Percentiles rank a stretch among this genome's conserved stretches.
These are phyloP conservation scores for Vitellaria paradoxa DNA, from an alignment of 179 eudicot genomes.

Conservation along the genomic window DNA sequence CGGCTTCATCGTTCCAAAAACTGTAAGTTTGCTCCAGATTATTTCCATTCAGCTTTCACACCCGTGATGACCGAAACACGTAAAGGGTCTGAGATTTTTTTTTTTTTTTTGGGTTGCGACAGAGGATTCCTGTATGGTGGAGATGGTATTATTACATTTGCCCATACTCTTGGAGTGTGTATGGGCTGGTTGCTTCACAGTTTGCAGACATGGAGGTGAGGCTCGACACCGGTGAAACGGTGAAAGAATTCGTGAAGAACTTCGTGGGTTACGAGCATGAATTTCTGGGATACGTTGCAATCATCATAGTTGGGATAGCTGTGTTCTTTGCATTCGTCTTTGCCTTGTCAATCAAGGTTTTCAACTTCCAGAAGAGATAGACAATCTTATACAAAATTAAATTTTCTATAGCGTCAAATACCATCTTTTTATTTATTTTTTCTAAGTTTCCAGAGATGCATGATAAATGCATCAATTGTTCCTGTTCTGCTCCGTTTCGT, in stretches of 20 bases:
- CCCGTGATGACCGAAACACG: too few species aligned
- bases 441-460: too few species aligned
- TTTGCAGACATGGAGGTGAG: conserved; percentile 39
- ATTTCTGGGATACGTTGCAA: conserved; percentile 34
- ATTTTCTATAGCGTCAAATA: too few species aligned
- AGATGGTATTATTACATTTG: conserved; percentile 64
- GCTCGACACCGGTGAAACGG: conserved; percentile 34
- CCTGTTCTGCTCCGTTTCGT: too few species aligned
- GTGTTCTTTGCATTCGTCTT: conserved; percentile 38
- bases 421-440: too few species aligned
- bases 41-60: too few species aligned
- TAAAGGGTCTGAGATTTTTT: neutral
- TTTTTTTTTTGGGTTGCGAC: conserved; percentile 11
- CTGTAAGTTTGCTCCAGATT: conserved; percentile 10
- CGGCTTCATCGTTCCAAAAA: conserved; percentile 25
- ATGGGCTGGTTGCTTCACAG: conserved; percentile 65
- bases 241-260: conserved; percentile 29
- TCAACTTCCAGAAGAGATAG: conserved; percentile 47
- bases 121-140: conserved; percentile 67
- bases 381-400: neutral
- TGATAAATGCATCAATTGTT: too few species aligned
- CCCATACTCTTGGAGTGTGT: conserved; percentile 64
- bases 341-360: conserved; percentile 40
- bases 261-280: conserved; percentile 33
- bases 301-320: conserved; percentile 26